Conservation (phyloP, 306 rosid species). For the Fragaria vesca region DNA sequence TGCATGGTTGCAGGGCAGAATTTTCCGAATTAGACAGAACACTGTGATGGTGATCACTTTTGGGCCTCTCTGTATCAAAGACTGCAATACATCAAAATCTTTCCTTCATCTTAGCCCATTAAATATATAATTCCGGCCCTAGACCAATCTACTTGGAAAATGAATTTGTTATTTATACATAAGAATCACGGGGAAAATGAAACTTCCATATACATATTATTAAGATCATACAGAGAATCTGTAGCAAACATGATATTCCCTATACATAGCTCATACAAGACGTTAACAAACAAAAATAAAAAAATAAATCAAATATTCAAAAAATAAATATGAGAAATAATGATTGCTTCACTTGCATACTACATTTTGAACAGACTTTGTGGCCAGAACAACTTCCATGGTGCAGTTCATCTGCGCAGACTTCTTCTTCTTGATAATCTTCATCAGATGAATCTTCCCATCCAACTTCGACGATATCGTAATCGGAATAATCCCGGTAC, state of each 20-base stretch:
- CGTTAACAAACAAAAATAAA: no score
- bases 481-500: constrained; percentile 14
- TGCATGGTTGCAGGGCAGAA: no score
- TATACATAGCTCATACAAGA: background rate
- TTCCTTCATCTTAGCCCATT: background rate
- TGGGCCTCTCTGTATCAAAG: background rate
- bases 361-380: constrained; percentile 20
- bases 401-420: constrained; percentile 31
- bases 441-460: constrained; percentile 28
- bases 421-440: constrained; percentile 33
- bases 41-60: background rate
- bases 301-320: background rate
- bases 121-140: background rate
- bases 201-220: no score
- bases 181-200: background rate
- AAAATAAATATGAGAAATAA: background rate
- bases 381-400: constrained; percentile 24
- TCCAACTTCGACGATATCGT: constrained; percentile 19
- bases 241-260: background rate
- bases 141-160: background rate
- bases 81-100: background rate
- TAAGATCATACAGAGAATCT: no score
- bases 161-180: no score
- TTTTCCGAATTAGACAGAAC: no score
- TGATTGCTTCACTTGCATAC: background rate